Evolutionary conservation across 108 stramenopile genomes (phyloP), one percentile per base, ranked within the genome.

Genomic region (Bacterosira constricta): DNA sequence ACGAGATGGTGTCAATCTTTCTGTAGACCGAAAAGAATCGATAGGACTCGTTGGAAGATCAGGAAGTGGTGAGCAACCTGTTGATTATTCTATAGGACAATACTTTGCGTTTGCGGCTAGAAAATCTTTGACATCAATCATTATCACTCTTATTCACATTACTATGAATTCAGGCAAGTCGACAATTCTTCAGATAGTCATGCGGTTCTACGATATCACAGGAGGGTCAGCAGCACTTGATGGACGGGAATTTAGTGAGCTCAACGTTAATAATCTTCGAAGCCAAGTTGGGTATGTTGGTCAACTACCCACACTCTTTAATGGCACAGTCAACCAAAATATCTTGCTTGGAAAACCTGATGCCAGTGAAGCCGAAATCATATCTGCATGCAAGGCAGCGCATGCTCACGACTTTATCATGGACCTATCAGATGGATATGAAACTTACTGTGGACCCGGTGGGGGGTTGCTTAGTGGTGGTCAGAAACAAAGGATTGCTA

Each of bases 291-390:
- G 88, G 3, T 76, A 76, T 36, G 75, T 92, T n/a, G 81, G 76
- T 23, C 91, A 92, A 73, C 86, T 90, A 64, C 87, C 88, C 0
- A 63, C 72, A 27, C 80, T 92, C n/a, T 90, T 90, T 37, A 62
- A 77, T 53, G 82, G 81, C 41, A 80, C 86, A 23, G 81, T 92
- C n/a, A 38, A 56, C 21, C 81, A 92, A 23, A 92, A 92, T 62
- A 85, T 92, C 39, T 65, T 82, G 34, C 84, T 90, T 41, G 81
- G 81, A 26, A 66, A 66, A 31, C 54, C 63, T 13, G 54, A 65
- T 59, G 69, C 81, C 5, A 77, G 62, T 21, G 69, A 77, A 32
- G 81, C 59, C 0, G 75, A 76, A 52, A 59, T 86, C 47, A 15
- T 65, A 25, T 26, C 30, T 3, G 85, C 85, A 5, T 68, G 77